These are phyloP conservation scores for Ascochyta rabiei DNA, from an alignment of 2,329 filamentous ascomycete species.

Conservation along the genomic window DNA sequence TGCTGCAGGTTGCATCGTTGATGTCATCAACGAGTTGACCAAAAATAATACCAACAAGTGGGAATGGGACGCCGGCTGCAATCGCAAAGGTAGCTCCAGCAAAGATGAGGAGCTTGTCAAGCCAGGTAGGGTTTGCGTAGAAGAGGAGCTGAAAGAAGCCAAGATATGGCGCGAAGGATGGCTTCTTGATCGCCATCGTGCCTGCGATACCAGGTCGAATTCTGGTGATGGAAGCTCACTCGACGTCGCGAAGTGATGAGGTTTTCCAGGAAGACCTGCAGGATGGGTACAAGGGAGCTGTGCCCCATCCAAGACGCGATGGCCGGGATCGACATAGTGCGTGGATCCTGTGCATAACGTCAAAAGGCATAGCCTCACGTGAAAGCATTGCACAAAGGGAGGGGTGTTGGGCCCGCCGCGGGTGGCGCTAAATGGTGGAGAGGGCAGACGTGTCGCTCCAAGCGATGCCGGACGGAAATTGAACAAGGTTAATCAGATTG, in stretches of 20 bases:
- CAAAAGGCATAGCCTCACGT: slow-evolving; percentile 25
- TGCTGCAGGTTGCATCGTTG: slow-evolving; percentile 62
- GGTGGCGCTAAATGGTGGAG: slow-evolving; percentile 19
- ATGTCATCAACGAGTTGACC: slow-evolving; percentile 67
- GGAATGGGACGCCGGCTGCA: slow-evolving; percentile 67
- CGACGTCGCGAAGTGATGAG: slow-evolving; percentile 26
- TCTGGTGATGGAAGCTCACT: slow-evolving; percentile 20
- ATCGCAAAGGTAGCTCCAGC: slow-evolving; percentile 56
- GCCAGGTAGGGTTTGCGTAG: slow-evolving; percentile 47
- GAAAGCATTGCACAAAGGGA: slow-evolving; percentile 22
- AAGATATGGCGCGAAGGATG: slow-evolving; percentile 35
- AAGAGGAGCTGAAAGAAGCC: slow-evolving; percentile 44
- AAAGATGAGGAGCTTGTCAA: slow-evolving; percentile 43
- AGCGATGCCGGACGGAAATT: slow-evolving; percentile 20
- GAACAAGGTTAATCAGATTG: slow-evolving; percentile 27
- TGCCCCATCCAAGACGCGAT: slow-evolving; percentile 30
- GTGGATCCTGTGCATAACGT: slow-evolving; percentile 19
- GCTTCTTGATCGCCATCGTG: slow-evolving; percentile 38
- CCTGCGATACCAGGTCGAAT: slow-evolving; percentile 15
- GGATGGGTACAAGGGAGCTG: slow-evolving; percentile 23
- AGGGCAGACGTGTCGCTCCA: slow-evolving; percentile 15
- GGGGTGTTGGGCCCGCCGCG: slow-evolving; percentile 14
- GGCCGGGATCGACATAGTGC: slow-evolving; percentile 33
- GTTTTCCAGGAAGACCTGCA: slow-evolving; percentile 26
- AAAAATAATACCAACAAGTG: slow-evolving; percentile 68